These are phyloP conservation scores for Nakazawaea wyomingensis DNA, from an alignment of 805 yeast species.

Conservation along the genomic window DNA sequence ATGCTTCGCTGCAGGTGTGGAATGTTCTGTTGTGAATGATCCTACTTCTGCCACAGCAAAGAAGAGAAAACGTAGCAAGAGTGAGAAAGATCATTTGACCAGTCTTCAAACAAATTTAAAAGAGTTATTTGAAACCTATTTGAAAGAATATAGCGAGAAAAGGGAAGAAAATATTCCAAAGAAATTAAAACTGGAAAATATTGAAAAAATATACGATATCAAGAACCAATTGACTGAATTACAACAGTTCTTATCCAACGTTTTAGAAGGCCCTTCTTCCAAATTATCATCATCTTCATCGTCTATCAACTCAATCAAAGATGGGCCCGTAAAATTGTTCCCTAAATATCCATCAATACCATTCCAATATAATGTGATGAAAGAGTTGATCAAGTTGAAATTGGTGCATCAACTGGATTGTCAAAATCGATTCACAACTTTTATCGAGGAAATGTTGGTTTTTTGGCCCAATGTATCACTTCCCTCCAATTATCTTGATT, in stretches of 20 bases:
- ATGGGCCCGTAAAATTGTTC: conserved; percentile 26
- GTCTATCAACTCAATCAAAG: conserved; percentile 31
- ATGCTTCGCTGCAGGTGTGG: conserved; percentile 37
- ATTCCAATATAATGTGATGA: conserved; percentile 29
- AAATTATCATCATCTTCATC: conserved; percentile 20
- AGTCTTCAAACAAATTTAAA: conserved; percentile 22
- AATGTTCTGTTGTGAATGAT: conserved; percentile 46
- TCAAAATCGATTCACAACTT: conserved; percentile 28
- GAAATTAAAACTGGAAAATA: conserved; percentile 11
- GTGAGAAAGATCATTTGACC: conserved; percentile 21
- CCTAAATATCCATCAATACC: conserved; percentile 33
- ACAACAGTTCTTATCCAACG: conserved; percentile 26
- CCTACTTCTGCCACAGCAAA: conserved; percentile 41
- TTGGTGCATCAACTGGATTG: conserved; percentile 32
- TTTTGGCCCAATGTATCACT: conserved; percentile 46
- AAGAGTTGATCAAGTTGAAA: conserved; percentile 32
- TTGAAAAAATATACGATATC: conserved; percentile 11
- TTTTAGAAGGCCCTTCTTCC: conserved; percentile 16
- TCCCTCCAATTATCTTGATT: conserved; percentile 28
- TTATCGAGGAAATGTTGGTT: conserved; percentile 33
- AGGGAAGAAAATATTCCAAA: not conserved
- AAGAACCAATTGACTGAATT: conserved; percentile 25
- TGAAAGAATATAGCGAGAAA: not conserved
- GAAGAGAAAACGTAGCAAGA: conserved; percentile 25
- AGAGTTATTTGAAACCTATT: conserved; percentile 16